Percentiles rank a stretch among this genome's conserved stretches.
These are phyloP conservation scores for Didymella keratinophila DNA, from an alignment of 2,329 filamentous ascomycete species.

Conservation along the genomic window DNA sequence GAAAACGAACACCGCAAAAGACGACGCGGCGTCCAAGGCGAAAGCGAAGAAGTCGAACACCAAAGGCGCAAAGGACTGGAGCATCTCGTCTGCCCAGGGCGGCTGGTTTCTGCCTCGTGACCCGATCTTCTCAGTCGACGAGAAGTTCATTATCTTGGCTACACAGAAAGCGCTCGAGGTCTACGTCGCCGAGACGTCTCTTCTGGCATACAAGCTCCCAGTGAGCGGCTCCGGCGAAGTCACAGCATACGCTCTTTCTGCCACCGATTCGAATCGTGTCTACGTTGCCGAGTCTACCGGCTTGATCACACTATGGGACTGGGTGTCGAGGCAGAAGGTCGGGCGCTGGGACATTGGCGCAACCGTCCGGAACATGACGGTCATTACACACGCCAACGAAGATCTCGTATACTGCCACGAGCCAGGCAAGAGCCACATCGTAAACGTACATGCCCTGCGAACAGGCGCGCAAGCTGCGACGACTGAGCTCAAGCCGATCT, in stretches of 20 bases:
- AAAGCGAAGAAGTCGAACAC: conserved; percentile 36
- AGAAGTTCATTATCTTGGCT: conserved; percentile 72
- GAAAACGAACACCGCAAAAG: conserved; percentile 20
- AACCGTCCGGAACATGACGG: conserved; percentile 46
- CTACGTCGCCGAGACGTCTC: conserved; percentile 81
- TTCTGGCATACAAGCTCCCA: conserved; percentile 76
- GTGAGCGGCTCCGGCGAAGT: conserved; percentile 54
- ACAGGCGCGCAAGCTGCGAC: conserved; percentile 37
- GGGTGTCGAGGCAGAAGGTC: conserved; percentile 57
- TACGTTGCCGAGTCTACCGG: conserved; percentile 63
- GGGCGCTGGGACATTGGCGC: conserved; percentile 54
- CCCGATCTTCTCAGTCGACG: conserved; percentile 65
- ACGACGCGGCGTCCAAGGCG: conserved; percentile 4
- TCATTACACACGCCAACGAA: conserved; percentile 41
- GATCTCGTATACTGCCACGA: conserved; percentile 53
- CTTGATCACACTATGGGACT: conserved; percentile 65
- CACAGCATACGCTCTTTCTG: conserved; percentile 61
- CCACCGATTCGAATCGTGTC: conserved; percentile 59
- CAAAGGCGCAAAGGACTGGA: conserved; percentile 32
- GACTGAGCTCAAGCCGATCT: conserved; percentile 46
- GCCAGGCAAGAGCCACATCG: conserved; percentile 50
- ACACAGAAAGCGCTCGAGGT: conserved; percentile 79
- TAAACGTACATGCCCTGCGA: conserved; percentile 47
- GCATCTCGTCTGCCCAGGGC: conserved; percentile 58
- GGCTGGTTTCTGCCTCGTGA: conserved; percentile 65